Evolutionary conservation across 768 basidiomycete genomes (phyloP).

Genomic region (Rhodosporidiobolus sp.): DNA sequence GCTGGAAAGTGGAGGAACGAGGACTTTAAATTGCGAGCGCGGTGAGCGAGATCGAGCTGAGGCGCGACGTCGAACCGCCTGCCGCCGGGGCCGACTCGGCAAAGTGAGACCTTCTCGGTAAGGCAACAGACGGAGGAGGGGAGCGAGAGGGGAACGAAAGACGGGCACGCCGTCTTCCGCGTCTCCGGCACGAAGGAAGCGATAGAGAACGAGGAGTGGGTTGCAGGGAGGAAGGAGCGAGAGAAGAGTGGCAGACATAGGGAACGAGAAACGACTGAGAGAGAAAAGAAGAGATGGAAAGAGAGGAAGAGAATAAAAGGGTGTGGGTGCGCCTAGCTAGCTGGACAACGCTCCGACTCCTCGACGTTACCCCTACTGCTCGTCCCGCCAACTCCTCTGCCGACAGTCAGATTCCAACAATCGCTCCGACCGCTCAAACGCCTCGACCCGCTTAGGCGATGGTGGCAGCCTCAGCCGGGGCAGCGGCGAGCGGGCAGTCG

Average conservation of each 20-base stretch:
- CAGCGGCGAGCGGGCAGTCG: conserved; percentile 31
- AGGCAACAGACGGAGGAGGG: too few species aligned
- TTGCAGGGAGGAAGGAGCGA: background rate
- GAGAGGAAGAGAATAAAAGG: conserved; percentile 1
- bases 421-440: background rate
- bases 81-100: too few species aligned
- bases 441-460: conserved; percentile 5
- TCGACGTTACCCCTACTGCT: background rate
- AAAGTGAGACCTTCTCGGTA: too few species aligned
- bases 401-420: background rate
- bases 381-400: background rate
- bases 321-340: background rate
- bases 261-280: background rate
- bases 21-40: too few species aligned
- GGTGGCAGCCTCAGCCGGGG: conserved; percentile 15
- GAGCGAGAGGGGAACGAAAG: too few species aligned
- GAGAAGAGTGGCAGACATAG: background rate
- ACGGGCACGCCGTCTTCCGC: too few species aligned
- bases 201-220: background rate
- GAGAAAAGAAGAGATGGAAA: background rate
- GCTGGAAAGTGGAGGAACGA: background rate
- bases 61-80: too few species aligned
- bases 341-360: background rate
- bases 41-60: too few species aligned
- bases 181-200: too few species aligned